Percentiles rank a stretch among this genome's conserved stretches.
phyloP scores from a whole-genome alignment of 352 stramenopile species.

The Thalassiosira livingstoniorum region DNA sequence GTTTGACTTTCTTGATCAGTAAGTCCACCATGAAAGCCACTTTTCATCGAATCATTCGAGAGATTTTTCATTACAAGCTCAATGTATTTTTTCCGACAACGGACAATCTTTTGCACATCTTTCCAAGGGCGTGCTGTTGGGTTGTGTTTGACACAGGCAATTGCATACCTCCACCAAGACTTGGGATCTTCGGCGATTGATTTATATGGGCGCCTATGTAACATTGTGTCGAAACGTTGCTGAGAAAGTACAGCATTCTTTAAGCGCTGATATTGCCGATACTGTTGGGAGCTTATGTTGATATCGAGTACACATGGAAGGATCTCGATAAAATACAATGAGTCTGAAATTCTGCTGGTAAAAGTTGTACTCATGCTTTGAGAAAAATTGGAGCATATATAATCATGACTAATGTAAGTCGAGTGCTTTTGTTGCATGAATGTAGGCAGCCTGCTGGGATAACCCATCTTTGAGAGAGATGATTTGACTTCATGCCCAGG shows the following conservation, averaged over 20 bases:
- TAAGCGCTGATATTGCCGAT: constrained; percentile 75
- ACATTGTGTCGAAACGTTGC: constrained; percentile 84
- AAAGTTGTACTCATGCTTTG: constrained; percentile 50
- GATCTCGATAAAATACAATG: constrained; percentile 72
- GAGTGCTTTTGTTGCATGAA: constrained; percentile 2
- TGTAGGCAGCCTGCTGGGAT: no score
- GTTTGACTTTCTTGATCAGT: constrained; percentile 66
- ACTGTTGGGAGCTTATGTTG: constrained; percentile 73
- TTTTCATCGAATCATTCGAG: constrained; percentile 38
- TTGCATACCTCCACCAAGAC: constrained; percentile 83
- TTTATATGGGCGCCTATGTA: constrained; percentile 69
- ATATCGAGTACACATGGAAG: constrained; percentile 69
- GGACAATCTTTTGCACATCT: constrained; percentile 74
- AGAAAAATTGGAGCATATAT: constrained; percentile 67
- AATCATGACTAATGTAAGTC: constrained; percentile 57
- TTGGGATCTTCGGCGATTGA: constrained; percentile 55
- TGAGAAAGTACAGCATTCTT: constrained; percentile 77
- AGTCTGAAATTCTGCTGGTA: constrained; percentile 18
- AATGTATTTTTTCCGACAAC: constrained; percentile 71
- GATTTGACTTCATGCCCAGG: constrained; percentile 58
- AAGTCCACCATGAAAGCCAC: constrained; percentile 80
- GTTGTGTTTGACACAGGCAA: constrained; percentile 74
- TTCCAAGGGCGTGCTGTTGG: constrained; percentile 77
- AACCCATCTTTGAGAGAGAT: constrained; percentile 39
- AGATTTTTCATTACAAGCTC: constrained; percentile 72